These are phyloP conservation scores for Chlorophyllum brunneum DNA, from an alignment of 768 basidiomycete species.

Conservation along the genomic window DNA sequence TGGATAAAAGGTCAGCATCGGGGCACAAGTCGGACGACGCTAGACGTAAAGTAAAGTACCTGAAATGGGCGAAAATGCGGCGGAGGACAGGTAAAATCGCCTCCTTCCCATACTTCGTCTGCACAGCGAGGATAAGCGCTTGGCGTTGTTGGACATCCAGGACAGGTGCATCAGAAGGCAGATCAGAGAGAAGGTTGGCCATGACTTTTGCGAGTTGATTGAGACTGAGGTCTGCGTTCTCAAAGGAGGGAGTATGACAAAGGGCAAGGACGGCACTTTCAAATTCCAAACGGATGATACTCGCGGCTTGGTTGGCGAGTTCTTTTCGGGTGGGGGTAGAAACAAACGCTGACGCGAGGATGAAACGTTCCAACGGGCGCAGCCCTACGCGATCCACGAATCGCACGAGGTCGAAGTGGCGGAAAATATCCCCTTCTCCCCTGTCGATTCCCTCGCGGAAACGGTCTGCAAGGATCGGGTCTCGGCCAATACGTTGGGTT, in stretches of 20 bases:
- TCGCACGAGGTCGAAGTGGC: constrained; percentile 78
- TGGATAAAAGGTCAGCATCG: constrained; percentile 23
- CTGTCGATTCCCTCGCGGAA: constrained; percentile 89
- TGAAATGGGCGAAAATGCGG: constrained; percentile 69
- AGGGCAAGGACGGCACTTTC: constrained; percentile 74
- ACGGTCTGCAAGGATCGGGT: constrained; percentile 86
- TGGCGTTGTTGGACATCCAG: constrained; percentile 73
- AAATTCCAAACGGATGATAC: constrained; percentile 72
- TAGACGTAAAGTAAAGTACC: constrained; percentile 39
- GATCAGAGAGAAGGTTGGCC: constrained; percentile 73
- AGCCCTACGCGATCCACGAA: constrained; percentile 82
- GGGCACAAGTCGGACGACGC: neutral
- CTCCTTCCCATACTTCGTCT: constrained; percentile 79
- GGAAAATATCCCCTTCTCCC: constrained; percentile 80
- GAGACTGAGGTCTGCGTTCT: constrained; percentile 73
- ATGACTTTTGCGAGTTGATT: constrained; percentile 76
- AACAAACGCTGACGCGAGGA: constrained; percentile 72
- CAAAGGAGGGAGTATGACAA: constrained; percentile 78
- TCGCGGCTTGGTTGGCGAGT: constrained; percentile 59
- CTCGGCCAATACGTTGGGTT: constrained; percentile 83
- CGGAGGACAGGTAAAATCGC: constrained; percentile 70
- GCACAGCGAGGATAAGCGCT: constrained; percentile 68
- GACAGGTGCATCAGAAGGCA: constrained; percentile 63
- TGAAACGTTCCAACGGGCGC: constrained; percentile 72
- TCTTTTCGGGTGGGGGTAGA: constrained; percentile 54